Conservation (phyloP, 202 grass and related monocot genomes). For the Cymbopogon flexuosus region DNA sequence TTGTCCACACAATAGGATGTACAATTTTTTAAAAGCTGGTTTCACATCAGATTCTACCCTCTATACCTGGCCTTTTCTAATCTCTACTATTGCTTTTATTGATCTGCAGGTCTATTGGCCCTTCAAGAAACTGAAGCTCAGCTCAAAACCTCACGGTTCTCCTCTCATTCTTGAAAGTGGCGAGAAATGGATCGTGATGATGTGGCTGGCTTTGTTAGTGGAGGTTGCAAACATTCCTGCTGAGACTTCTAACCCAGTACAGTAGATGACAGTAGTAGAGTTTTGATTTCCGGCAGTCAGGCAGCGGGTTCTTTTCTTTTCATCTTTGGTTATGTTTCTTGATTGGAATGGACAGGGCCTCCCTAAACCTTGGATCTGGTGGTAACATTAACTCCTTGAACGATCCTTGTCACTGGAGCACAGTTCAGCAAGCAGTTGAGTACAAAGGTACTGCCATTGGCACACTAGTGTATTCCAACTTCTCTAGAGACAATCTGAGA, state of each 20-base stretch:
- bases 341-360: slow-evolving; percentile 45
- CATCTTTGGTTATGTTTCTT: slow-evolving; percentile 27
- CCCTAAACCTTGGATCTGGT: slow-evolving; percentile 31
- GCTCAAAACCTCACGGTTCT: slow-evolving; percentile 8
- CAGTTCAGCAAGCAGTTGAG: slow-evolving; percentile 22
- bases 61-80: background rate
- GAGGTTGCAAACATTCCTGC: slow-evolving; percentile 39
- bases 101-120: background rate
- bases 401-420: slow-evolving; percentile 30
- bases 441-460: slow-evolving; percentile 33
- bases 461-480: slow-evolving; percentile 9
- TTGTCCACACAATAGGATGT: background rate
- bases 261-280: slow-evolving; percentile 35
- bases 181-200: slow-evolving; percentile 59
- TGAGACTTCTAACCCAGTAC: slow-evolving; percentile 41
- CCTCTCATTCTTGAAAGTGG: slow-evolving; percentile 36
- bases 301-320: slow-evolving; percentile 33
- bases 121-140: slow-evolving; percentile 19
- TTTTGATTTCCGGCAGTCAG: slow-evolving; percentile 45
- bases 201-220: slow-evolving; percentile 59
- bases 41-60: background rate
- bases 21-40: background rate
- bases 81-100: background rate
- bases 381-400: background rate
- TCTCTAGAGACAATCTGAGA: slow-evolving; percentile 27